Conservation (phyloP, 306 rosid genomes). For the Erythrophleum fordii region DNA sequence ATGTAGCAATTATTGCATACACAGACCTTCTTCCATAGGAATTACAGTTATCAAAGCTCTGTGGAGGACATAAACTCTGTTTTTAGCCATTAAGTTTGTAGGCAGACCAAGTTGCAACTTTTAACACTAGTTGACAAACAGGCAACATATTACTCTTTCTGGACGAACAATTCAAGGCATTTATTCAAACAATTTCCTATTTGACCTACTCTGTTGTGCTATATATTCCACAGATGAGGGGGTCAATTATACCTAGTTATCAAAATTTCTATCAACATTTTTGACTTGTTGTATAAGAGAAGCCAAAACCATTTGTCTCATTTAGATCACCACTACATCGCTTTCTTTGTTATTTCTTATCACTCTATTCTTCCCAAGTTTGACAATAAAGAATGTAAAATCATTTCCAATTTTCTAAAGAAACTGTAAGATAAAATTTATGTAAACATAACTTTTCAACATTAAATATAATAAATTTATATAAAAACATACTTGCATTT, state of each 20-base stretch:
- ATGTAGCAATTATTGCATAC: background rate
- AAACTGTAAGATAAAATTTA: too few species aligned
- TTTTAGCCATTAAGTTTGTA: background rate
- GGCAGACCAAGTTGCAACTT: background rate
- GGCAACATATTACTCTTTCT: background rate
- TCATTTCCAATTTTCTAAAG: background rate
- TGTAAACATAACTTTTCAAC: too few species aligned
- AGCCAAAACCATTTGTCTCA: background rate
- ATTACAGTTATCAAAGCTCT: conserved; percentile 24
- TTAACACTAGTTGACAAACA: background rate
- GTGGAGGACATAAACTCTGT: conserved; percentile 19
- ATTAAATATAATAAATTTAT: too few species aligned
- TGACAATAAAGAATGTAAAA: background rate
- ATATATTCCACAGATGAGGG: background rate
- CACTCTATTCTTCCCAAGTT: background rate
- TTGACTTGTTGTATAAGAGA: background rate
- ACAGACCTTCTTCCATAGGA: conserved; percentile 17
- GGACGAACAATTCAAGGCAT: background rate
- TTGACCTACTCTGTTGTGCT: background rate
- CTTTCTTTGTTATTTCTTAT: background rate
- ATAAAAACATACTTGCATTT: too few species aligned
- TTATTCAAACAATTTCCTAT: background rate
- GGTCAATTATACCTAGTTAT: background rate
- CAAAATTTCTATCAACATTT: background rate
- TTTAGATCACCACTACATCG: too few species aligned